A percentile compares a stretch with the other conserved stretches of the same genome.
Evolutionary conservation across 1,139 yeast species (phyloP).

Genomic region (Yamadazyma trypodendri): DNA sequence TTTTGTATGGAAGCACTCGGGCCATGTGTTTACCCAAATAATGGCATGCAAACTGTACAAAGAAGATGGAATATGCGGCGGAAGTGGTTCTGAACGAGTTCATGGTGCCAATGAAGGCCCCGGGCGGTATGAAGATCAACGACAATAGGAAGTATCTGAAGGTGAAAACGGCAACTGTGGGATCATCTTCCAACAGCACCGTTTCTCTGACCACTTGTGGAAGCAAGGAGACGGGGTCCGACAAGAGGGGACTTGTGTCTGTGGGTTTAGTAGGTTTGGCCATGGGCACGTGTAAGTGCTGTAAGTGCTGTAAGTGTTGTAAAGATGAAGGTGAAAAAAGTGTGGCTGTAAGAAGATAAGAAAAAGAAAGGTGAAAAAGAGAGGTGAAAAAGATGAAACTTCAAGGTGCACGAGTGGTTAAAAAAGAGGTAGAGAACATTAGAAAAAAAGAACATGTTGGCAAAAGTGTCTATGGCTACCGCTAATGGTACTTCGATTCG

Average conservation of each 20-base stretch:
- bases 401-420: no score
- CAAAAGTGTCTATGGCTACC: no score
- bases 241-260: neutral
- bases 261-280: neutral
- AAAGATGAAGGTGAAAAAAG: no score
- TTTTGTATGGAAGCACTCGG: constrained; percentile 6
- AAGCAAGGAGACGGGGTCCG: constrained; percentile 8
- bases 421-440: no score
- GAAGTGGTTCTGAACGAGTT: constrained; percentile 48
- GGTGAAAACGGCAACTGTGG: constrained; percentile 36
- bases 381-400: no score
- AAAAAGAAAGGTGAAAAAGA: no score
- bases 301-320: no score
- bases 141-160: constrained; percentile 41
- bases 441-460: no score
- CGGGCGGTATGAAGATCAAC: constrained; percentile 41
- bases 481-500: no score
- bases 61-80: constrained; percentile 45
- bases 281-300: no score
- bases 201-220: constrained; percentile 33
- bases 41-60: constrained; percentile 45
- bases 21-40: constrained; percentile 46
- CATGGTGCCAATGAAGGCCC: constrained; percentile 49
- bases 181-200: constrained; percentile 37
- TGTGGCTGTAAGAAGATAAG: no score